Percentiles rank a stretch among this genome's conserved stretches.
Conservation (phyloP, 257 asterid species). For the Catharanthus roseus region DNA sequence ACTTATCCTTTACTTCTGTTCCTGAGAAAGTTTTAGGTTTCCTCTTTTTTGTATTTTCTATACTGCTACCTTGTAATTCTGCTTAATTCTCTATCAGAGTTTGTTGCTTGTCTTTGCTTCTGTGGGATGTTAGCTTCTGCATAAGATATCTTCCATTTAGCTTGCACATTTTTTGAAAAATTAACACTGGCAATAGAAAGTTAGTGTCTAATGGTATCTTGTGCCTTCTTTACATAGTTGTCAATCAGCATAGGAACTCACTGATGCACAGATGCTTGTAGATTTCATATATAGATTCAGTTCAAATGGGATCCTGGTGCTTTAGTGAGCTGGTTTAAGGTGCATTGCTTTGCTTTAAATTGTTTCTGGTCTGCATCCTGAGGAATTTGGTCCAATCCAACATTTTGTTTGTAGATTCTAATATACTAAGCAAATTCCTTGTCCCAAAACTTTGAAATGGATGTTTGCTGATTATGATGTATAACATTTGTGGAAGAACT, state of each 20-base stretch:
- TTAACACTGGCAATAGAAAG: not conserved
- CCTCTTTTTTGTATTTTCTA: not conserved
- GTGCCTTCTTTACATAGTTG: not conserved
- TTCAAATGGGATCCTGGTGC: not conserved
- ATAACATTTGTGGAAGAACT: not conserved
- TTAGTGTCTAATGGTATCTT: not conserved
- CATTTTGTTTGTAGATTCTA: not conserved
- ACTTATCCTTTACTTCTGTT: not conserved
- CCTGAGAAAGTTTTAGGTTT: not conserved
- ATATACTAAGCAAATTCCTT: not conserved
- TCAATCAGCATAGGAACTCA: not conserved
- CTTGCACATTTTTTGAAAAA: not conserved
- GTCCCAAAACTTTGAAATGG: not conserved
- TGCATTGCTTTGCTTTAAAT: not conserved
- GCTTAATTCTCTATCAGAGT: not conserved
- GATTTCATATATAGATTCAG: not conserved
- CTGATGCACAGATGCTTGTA: not conserved
- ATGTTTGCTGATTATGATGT: not conserved
- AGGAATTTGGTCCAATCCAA: too few relatives aligned
- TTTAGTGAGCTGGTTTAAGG: not conserved
- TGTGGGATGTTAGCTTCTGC: not conserved
- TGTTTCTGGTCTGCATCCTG: not conserved
- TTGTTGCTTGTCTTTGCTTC: not conserved
- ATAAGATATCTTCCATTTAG: not conserved
- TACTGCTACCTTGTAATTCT: not conserved